A percentile compares a stretch with the other conserved stretches of the same genome.
These are phyloP conservation scores for Collybia mongolica DNA, from an alignment of 768 basidiomycete genomes.

Conservation along the genomic window DNA sequence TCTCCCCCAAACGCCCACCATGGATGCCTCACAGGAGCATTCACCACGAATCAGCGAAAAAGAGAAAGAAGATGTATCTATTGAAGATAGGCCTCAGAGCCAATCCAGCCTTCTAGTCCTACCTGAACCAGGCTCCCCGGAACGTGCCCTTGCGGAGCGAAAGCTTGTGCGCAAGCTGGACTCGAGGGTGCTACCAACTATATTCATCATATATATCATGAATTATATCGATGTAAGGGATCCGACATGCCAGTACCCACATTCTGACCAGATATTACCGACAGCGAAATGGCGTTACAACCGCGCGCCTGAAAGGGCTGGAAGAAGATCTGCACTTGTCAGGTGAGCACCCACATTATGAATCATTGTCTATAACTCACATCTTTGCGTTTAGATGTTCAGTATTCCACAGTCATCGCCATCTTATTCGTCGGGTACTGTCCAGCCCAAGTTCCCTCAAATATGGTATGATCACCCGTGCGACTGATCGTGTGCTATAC, in stretches of 20 bases:
- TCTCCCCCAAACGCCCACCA: conserved; percentile 1
- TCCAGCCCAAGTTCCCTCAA: conserved; percentile 65
- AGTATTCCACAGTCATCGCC: conserved; percentile 52
- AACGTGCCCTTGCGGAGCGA: conserved; percentile 35
- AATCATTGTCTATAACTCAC: background rate
- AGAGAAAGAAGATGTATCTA: conserved; percentile 14
- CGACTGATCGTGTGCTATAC: background rate
- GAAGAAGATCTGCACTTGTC: conserved; percentile 46
- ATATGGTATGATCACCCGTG: conserved; percentile 44
- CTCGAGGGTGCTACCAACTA: conserved; percentile 50
- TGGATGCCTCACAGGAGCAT: background rate
- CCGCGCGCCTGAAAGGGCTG: conserved; percentile 50
- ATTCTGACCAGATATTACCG: background rate
- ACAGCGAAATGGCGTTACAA: conserved; percentile 49
- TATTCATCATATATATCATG: conserved; percentile 61
- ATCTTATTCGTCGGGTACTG: conserved; percentile 58
- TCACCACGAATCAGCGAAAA: conserved; percentile 5
- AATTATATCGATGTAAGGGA: conserved; percentile 63
- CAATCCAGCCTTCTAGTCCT: conserved; percentile 2
- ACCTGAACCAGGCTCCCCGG: conserved; percentile 22
- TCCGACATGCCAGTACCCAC: background rate
- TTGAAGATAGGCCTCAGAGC: conserved; percentile 12
- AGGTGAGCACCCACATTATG: conserved; percentile 22
- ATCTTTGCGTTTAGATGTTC: conserved; percentile 38
- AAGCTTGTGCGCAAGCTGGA: conserved; percentile 58